Base-by-base conservation (phyloP, 257 asterid species). In the Phtheirospermum japonicum region DNA sequence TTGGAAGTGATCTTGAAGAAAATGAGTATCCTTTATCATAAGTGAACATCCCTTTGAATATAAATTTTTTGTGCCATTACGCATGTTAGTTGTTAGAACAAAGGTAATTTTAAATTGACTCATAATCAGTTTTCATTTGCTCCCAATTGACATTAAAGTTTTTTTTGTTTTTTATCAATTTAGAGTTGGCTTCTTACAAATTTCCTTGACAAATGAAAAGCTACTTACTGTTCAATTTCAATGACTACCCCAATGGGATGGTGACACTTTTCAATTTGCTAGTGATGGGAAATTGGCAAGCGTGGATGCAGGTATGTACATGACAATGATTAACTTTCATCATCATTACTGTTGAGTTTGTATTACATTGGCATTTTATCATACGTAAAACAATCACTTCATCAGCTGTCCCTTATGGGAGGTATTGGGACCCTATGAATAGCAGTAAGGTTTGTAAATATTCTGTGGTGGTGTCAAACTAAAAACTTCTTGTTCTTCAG, bases 201-300 rank as follows among this genome's bases (percentile, higher is more conserved):
- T 52, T 17, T 50, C 73, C 89, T 78, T 82, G 74, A 85, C 87
- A 60, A 63, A 36, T 54, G 36, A 54, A 23, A 23, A 93, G 99
- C 84, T 93, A 93, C 75, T 78, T 89, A 56, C 94, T 93, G 82
- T 93, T 93, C 87, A 93, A 93, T 80, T 93, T 93, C 86, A 93
- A 93, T 65, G 99, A 93, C 76, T 93, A 89, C 71, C 85, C 99
- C 67, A 93, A 80, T 63, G 99, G 99, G 75, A 93, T 93, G 99
- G 86, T 93, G 14, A 83, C 97, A 70, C 97, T 89, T 58, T 93
- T 93, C 88, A 93, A 93, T 69, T 70, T 93, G 78, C 80, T 93
- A 65, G 99, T 93, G 75, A 73, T 89, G 99, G 99, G 99, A 55
- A 83, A 82, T 73, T 89, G 99, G 99, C 99, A 93, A 77, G 77